A percentile compares a stretch with the other conserved stretches of the same genome.
These are phyloP conservation scores for Sporodiniella umbellata DNA, from an alignment of 371 early-diverging fungal species.

Conservation along the genomic window DNA sequence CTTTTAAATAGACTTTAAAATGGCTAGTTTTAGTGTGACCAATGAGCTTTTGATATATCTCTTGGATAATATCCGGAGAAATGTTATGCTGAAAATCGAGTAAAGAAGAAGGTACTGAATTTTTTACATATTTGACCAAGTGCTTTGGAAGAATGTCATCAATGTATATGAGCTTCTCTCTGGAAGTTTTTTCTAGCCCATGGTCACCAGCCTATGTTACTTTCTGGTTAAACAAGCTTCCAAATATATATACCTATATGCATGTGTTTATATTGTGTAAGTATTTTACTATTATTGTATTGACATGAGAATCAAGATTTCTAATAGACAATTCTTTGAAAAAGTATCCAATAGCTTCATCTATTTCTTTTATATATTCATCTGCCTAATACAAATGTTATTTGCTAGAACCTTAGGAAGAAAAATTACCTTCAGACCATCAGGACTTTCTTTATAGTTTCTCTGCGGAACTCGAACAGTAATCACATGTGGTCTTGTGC, in stretches of 20 bases:
- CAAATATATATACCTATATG: neutral
- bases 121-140: constrained; percentile 21
- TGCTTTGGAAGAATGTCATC: constrained; percentile 63
- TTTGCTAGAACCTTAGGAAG: no score
- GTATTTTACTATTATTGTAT: constrained; percentile 71
- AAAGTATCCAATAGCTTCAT: constrained; percentile 63
- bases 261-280: no score
- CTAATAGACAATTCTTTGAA: constrained; percentile 53
- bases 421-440: constrained; percentile 35
- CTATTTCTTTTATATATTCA: constrained; percentile 59
- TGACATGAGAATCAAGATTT: constrained; percentile 61
- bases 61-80: constrained; percentile 24
- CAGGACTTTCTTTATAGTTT: constrained; percentile 81
- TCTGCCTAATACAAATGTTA: constrained; percentile 47
- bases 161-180: constrained; percentile 60
- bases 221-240: neutral
- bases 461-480: constrained; percentile 78
- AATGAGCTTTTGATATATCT: constrained; percentile 25
- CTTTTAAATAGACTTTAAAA: constrained; percentile 60
- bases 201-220: constrained; percentile 67
- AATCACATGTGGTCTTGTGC: constrained; percentile 72
- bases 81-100: constrained; percentile 48
- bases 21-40: constrained; percentile 44
- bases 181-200: constrained; percentile 76
- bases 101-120: constrained; percentile 35